These are phyloP conservation scores for Cryphonectria carpinicola DNA, from an alignment of 2,329 filamentous ascomycete species.

Conservation along the genomic window DNA sequence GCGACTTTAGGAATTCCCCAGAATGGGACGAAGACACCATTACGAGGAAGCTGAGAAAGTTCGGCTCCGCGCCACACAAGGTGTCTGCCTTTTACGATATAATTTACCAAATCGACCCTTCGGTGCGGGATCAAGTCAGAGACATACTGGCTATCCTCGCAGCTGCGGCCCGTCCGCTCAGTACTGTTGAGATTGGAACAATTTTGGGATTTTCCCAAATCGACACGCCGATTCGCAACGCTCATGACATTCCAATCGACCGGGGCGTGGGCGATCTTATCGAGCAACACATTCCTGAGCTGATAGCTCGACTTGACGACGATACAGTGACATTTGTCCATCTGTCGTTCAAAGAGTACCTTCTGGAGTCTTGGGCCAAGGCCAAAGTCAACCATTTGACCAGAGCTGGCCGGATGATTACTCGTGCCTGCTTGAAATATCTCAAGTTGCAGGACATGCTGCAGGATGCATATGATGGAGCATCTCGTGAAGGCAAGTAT, in stretches of 20 bases:
- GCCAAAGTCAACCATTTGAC: neutral
- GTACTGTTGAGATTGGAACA: neutral
- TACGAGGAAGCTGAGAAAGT: neutral
- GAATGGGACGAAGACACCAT: neutral
- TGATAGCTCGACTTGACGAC: neutral
- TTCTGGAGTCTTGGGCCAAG: neutral
- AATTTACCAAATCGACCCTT: neutral
- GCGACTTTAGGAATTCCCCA: neutral
- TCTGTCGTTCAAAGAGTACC: neutral
- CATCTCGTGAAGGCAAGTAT: neutral
- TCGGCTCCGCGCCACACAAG: neutral
- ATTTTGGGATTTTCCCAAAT: neutral
- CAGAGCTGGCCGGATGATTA: neutral
- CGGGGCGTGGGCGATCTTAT: neutral
- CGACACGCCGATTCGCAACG: neutral
- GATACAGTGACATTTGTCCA: neutral
- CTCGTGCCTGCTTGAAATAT: neutral
- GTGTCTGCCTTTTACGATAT: neutral
- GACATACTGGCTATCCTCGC: neutral
- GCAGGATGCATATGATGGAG: neutral
- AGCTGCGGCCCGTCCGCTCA: neutral
- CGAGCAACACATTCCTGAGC: neutral
- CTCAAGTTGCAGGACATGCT: neutral
- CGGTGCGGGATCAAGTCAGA: neutral
- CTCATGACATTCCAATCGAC: neutral